phyloP scores from a whole-genome alignment of 2,329 filamentous ascomycete genomes.

The Aureobasidium melanogenum region DNA sequence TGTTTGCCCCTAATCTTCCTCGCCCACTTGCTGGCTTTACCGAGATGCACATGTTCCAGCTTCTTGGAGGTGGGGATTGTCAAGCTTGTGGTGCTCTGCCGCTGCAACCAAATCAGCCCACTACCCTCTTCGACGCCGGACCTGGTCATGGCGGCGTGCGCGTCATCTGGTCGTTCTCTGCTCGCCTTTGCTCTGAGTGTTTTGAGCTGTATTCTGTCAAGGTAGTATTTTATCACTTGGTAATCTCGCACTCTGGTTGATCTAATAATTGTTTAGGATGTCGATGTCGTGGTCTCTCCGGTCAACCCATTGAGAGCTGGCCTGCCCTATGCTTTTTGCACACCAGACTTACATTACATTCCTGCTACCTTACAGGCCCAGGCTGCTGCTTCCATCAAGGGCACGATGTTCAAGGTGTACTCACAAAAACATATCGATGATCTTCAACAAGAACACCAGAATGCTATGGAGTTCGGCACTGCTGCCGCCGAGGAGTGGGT shows the following conservation, averaged over 20 bases:
- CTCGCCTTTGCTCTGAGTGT: constrained; percentile 59
- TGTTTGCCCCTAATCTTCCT: constrained; percentile 59
- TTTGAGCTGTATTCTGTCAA: constrained; percentile 53
- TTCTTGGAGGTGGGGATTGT: constrained; percentile 55
- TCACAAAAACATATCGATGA: constrained; percentile 53
- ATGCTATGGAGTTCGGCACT: constrained; percentile 56
- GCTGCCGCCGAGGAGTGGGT: constrained; percentile 68
- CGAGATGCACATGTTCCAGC: constrained; percentile 69
- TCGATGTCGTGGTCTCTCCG: constrained; percentile 57
- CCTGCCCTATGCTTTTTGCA: constrained; percentile 61
- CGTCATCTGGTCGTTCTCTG: constrained; percentile 62
- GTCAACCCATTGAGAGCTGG: constrained; percentile 55
- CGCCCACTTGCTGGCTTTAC: constrained; percentile 54
- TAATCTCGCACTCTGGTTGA: neutral
- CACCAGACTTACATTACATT: constrained; percentile 52
- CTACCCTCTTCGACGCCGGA: constrained; percentile 48
- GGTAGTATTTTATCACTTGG: constrained; percentile 39
- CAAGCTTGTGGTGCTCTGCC: constrained; percentile 53
- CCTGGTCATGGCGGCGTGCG: constrained; percentile 53
- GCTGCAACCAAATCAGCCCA: constrained; percentile 14
- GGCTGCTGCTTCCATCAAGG: constrained; percentile 35
- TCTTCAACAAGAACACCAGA: constrained; percentile 53
- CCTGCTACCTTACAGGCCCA: constrained; percentile 47
- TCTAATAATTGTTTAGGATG: constrained; percentile 48
- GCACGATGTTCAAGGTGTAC: constrained; percentile 57